Base-by-base conservation (phyloP, 2,329 filamentous ascomycete genomes). In the Pleurostoma richardsiae region DNA sequence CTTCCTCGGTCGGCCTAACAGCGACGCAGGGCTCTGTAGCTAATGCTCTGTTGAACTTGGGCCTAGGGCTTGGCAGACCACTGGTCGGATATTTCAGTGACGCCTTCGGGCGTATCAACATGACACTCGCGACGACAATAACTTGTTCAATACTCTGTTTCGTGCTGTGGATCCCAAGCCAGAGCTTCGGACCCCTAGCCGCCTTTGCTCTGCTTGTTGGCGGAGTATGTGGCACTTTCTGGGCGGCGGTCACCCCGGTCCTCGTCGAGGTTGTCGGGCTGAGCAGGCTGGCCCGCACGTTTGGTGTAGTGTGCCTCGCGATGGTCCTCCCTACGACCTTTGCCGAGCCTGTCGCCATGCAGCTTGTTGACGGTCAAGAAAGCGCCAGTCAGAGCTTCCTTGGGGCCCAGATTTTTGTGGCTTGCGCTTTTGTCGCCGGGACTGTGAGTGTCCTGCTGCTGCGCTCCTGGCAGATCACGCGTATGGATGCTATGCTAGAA, bases 11-110 rank as follows among this genome's bases (percentile, higher is more conserved):
- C 33, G 82, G 82, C 0, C 70, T 86, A 4, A 70, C 70, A 1
- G 65, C 78, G 2, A 66, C 74, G n/a, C 81, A 86, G 58, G 82
- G 79, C 1, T 75, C 76, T 10, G 68, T 82, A 38, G 71, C 85
- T n/a, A 76, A 76, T 4, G 83, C 83, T 0, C 55, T 86, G 7
- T 64, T 86, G 44, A 86, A 84, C 52, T 62, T 86, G 1, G 82
- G 83, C 0, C 79, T 84, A 54, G 79, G 71, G 0, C 44, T 79
- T 10, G 77, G 76, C 0, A 68, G 83, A 4, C 82, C 82, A 2
- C 69, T 79, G 0, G 75, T 86, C 5, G 83, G 83, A 1, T 79
- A 82, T 57, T 79, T 80, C 55, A 79, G 74, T 51, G 83, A 86
- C 55, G 66, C 64, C 1, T 68, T 80, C 30, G 82, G 83, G 2